Percentiles rank a stretch among this genome's conserved stretches.
Evolutionary conservation across 345 rosid genomes (phyloP).

Genomic region (Ceriops decandra): DNA sequence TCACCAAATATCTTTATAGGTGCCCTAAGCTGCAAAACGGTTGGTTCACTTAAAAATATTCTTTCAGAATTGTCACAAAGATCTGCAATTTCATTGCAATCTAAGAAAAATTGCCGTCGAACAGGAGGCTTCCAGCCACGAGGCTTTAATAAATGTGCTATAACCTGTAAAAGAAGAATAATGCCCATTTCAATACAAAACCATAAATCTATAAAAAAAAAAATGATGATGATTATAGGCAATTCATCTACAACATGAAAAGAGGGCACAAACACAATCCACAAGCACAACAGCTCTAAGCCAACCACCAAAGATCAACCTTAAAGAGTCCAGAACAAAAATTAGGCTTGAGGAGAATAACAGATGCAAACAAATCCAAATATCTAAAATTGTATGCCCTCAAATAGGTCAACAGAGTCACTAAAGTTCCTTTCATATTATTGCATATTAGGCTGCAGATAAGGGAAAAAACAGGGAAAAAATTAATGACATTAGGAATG

Average conservation of each 20-base stretch:
- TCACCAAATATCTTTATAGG: slow-evolving; percentile 96
- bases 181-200: not conserved
- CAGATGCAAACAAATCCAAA: too few relatives aligned
- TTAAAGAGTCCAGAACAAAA: not conserved
- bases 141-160: slow-evolving; percentile 86
- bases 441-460: too few relatives aligned
- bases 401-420: too few relatives aligned
- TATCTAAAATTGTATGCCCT: too few relatives aligned
- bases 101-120: slow-evolving; percentile 88
- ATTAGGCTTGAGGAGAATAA: too few relatives aligned
- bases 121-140: slow-evolving; percentile 99
- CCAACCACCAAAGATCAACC: slow-evolving; percentile 17
- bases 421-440: too few relatives aligned
- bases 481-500: too few relatives aligned
- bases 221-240: not conserved
- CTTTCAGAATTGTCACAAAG: slow-evolving; percentile 86
- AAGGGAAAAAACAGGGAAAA: too few relatives aligned
- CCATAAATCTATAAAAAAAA: not conserved
- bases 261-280: not conserved
- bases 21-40: slow-evolving; percentile 81
- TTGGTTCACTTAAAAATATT: slow-evolving; percentile 79
- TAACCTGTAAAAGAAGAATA: slow-evolving; percentile 43
- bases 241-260: slow-evolving; percentile 11
- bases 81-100: slow-evolving; percentile 95
- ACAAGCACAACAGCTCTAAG: slow-evolving; percentile 10